Conservation (phyloP, 805 yeast genomes). For the Schwanniomyces pseudopolymorphus region DNA sequence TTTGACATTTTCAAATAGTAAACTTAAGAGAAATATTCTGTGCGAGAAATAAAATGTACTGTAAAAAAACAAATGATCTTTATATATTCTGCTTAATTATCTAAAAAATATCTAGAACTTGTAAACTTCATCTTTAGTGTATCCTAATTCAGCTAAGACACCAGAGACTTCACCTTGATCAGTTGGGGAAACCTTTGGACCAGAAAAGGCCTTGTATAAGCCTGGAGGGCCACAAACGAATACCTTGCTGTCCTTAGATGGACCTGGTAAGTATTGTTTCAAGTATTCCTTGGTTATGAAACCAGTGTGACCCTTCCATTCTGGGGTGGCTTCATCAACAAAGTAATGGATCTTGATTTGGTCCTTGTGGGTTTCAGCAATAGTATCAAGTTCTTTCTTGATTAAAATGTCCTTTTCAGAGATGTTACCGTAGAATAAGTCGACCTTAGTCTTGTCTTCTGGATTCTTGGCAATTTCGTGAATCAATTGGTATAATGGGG, state of each 20-base stretch:
- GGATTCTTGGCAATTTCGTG: conserved; percentile 77
- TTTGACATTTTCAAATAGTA: neutral
- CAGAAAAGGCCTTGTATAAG: conserved; percentile 83
- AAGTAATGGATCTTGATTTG: conserved; percentile 79
- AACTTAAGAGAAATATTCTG: neutral
- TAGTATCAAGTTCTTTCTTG: conserved; percentile 69
- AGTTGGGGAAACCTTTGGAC: conserved; percentile 76
- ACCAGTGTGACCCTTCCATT: conserved; percentile 64
- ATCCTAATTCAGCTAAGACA: conserved; percentile 83
- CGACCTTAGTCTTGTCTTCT: conserved; percentile 83
- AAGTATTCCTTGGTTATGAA: conserved; percentile 77
- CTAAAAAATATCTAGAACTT: conserved; percentile 56
- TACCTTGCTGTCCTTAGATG: conserved; percentile 59
- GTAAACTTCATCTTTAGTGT: conserved; percentile 80
- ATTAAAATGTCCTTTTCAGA: conserved; percentile 79
- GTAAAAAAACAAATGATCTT: neutral
- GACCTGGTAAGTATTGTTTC: conserved; percentile 57
- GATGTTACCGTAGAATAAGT: conserved; percentile 77
- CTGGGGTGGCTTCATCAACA: conserved; percentile 60
- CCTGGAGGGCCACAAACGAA: conserved; percentile 97
- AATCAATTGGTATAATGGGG: conserved; percentile 89
- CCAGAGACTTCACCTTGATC: conserved; percentile 97
- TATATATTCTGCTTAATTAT: neutral
- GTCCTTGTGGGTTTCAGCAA: conserved; percentile 68
- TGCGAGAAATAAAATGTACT: neutral